A percentile compares a stretch with the other conserved stretches of the same genome.
phyloP scores from a whole-genome alignment of 495 filamentous ascomycete species.

The Xylaria sp. region DNA sequence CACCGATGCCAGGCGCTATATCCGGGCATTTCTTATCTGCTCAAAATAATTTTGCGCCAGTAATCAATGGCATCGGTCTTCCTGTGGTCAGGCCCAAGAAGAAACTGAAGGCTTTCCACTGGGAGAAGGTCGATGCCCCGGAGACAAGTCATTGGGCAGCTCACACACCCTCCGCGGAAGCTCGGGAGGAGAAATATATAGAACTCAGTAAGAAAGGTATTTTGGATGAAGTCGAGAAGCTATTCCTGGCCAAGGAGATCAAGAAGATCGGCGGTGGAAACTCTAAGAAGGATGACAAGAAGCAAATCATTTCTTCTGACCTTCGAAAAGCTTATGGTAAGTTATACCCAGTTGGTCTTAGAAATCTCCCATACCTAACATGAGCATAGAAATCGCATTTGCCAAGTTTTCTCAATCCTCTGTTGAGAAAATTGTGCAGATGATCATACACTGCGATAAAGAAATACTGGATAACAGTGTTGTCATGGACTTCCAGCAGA shows the following conservation, averaged over 20 bases:
- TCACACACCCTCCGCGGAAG: constrained; percentile 79
- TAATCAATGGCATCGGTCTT: constrained; percentile 57
- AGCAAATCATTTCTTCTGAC: constrained; percentile 93
- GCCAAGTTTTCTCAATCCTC: constrained; percentile 85
- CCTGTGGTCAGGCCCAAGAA: constrained; percentile 91
- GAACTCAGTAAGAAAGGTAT: constrained; percentile 93
- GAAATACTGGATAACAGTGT: constrained; percentile 90
- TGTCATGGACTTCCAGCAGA: constrained; percentile 97
- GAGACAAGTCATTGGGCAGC: constrained; percentile 95
- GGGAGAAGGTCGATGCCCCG: constrained; percentile 96
- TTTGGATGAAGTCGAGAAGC: constrained; percentile 93
- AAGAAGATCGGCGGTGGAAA: constrained; percentile 77
- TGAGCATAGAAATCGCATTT: constrained; percentile 76
- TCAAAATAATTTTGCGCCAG: constrained; percentile 42
- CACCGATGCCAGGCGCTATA: constrained; percentile 65
- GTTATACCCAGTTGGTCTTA: constrained; percentile 22
- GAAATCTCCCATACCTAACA: constrained; percentile 26
- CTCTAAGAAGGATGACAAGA: constrained; percentile 88
- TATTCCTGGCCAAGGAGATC: constrained; percentile 97
- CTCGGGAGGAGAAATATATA: constrained; percentile 91
- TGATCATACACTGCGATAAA: constrained; percentile 93
- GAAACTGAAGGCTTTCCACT: constrained; percentile 98
- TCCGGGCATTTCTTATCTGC: constrained; percentile 62
- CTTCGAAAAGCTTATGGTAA: constrained; percentile 85
- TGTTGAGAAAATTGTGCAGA: constrained; percentile 82